Evolutionary conservation across 179 eudicot genomes (phyloP).

Genomic region (Beta macrorhiza): DNA sequence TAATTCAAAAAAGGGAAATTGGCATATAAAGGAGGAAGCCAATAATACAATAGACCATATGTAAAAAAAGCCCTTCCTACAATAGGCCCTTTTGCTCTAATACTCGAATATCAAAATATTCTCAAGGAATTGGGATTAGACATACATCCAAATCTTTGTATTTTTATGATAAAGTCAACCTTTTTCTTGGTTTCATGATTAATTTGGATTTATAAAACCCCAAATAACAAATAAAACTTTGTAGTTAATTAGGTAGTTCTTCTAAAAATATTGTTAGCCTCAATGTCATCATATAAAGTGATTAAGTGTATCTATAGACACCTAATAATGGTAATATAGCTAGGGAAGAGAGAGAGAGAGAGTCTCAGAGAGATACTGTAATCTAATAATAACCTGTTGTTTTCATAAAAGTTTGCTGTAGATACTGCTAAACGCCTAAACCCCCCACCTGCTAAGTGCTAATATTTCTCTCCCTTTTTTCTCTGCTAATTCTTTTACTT

Average conservation of each 20-base stretch:
- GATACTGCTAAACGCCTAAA: background rate
- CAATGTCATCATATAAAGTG: slow-evolving; percentile 5
- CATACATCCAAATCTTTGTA: background rate
- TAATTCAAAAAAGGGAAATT: background rate
- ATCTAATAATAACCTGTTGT: background rate
- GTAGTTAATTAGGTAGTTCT: background rate
- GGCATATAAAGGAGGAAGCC: background rate
- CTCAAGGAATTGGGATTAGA: background rate
- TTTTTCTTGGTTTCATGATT: background rate
- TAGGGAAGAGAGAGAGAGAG: background rate
- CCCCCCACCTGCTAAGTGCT: background rate
- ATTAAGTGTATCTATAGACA: background rate
- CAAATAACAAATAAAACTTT: no score
- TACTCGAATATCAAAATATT: slow-evolving; percentile 9
- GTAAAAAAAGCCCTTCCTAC: background rate
- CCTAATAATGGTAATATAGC: background rate
- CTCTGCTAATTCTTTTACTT: background rate
- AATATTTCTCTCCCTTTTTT: slow-evolving; percentile 8
- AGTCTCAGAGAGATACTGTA: background rate
- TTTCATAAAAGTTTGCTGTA: background rate
- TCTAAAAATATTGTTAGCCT: background rate
- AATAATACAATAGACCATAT: background rate
- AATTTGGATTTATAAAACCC: background rate
- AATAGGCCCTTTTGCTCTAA: background rate
- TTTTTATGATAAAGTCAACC: background rate